Base-by-base conservation (phyloP, 805 yeast species). In the Kodamaea neixiangensis region DNA sequence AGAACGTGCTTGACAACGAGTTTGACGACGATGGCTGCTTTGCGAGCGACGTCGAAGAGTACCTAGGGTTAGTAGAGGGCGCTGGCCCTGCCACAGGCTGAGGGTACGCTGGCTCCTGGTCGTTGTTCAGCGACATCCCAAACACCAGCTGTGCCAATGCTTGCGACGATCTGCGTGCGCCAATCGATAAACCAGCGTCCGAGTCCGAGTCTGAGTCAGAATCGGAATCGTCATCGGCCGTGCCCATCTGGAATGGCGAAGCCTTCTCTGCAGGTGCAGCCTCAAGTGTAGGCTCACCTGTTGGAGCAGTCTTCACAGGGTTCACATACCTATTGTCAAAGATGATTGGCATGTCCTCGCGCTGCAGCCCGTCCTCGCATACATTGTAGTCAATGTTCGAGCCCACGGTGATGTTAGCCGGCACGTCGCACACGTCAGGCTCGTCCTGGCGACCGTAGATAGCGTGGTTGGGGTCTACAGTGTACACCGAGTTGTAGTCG, bases 401-500 rank as follows among this genome's bases (percentile, higher is more conserved):
- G 3, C 76, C 78, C 51, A 71, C 55, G 5, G 71, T 64, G 46
- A 76, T 64, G 43, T 78, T 76, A 50, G 77, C 79, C 2, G 80
- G 80, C 3, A 73, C 73, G 56, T 78, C 80, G 42, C 75, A 69
- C 20, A 75, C 76, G 51, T 71, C 76, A 2, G 76, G 73, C 6
- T 68, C 59, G 38, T 61, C 64, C 31, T 59, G 55, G 37, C 54
- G 51, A 2, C 75, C 74, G 55, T 68, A 71, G 9, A 72, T 65
- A 2, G 74, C 68, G 50, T 72, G 75, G 44, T 67, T 70, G 2
- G 77, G 73, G 50, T 81, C 82, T 19, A 75, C 78, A 2, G 81
- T 80, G 63, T 85, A 87, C 18, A 87, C 94, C 0, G 90, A 78
- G 63, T 88, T 88, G 66, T 88, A 88, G 66, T 88, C 93, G 64